Conservation (phyloP, 2,329 filamentous ascomycete genomes). For the Pyrenophora tritici-repentis region DNA sequence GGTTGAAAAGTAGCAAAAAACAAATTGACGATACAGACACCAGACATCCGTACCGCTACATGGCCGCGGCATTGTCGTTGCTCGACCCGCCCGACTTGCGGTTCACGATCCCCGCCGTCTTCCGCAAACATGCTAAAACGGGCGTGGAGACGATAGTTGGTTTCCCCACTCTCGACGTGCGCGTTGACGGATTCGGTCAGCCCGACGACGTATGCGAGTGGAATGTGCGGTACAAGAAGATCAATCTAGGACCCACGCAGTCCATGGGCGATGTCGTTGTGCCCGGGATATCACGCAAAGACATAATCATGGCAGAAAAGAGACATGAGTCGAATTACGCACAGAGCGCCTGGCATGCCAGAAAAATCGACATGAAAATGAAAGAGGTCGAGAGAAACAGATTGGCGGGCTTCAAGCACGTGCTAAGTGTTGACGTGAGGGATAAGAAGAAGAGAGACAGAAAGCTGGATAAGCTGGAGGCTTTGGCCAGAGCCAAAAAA, state of each 20-base stretch:
- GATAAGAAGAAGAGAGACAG: neutral
- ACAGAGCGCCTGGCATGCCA: neutral
- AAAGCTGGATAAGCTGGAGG: too few species aligned
- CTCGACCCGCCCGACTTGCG: slow-evolving; percentile 29
- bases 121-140: slow-evolving; percentile 18
- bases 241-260: slow-evolving; percentile 17
- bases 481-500: too few species aligned
- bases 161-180: slow-evolving; percentile 31
- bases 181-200: slow-evolving; percentile 13
- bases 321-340: neutral
- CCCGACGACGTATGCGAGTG: slow-evolving; percentile 18
- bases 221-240: slow-evolving; percentile 35
- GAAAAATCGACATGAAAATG: neutral
- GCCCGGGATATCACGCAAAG: slow-evolving; percentile 10
- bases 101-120: slow-evolving; percentile 31
- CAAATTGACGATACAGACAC: neutral
- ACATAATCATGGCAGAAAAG: slow-evolving; percentile 12
- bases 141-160: slow-evolving; percentile 27
- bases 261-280: slow-evolving; percentile 10
- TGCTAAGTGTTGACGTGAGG: slow-evolving; percentile 2
- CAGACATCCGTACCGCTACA: slow-evolving; percentile 12
- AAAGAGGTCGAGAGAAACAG: neutral
- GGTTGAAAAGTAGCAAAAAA: neutral
- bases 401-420: slow-evolving; percentile 4
- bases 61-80: slow-evolving; percentile 19